Base-by-base conservation (phyloP, 306 rosid genomes). In the Cajanus cajan region DNA sequence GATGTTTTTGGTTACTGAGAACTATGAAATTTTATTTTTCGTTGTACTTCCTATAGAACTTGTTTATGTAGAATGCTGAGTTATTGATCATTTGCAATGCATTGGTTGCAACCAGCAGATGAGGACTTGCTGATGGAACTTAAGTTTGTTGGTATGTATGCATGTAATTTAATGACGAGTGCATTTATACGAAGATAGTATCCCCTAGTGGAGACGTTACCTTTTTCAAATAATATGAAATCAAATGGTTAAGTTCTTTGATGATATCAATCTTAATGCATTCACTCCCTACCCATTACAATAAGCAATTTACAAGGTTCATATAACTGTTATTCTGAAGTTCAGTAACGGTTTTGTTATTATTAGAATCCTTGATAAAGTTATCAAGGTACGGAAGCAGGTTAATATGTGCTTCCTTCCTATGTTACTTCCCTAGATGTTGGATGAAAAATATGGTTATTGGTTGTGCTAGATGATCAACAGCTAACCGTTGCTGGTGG, bases 1-100 rank as follows among this genome's bases (percentile, higher is more conserved):
- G 75, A 68, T 73, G 86, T 87, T 87, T n/a, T 84, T 83, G 88
- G 86, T 85, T 82, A 62, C 8, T 18, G 77, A 68, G 77, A 78
- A 8, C 40, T 33, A 40, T 88, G 80, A 21, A 72, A 74, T 81
- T 82, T 82, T 52, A 67, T 65, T n/a, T n/a, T n/a, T n/a, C n/a
- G 80, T 82, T 82, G 85, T 59, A 75, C 80, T 79, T 82, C 71
- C 13, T 65, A 18, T 69, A 4, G 57, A 76, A 70, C 74, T 78
- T 72, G 78, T 67, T 61, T 59, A 57, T 77, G 74, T 80, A 77
- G 70, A 78, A 81, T 85, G 65, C 39, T 34, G 80, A 63, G 73
- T 80, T 80, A 66, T 71, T 80, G 78, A 52, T 75, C 22, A 51
- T 62, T 84, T 63, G 59, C 44, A 48, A 39, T 76, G 71, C 73